Conservation (phyloP, 441 rosid genomes). For the Theobroma grandiflorum region DNA sequence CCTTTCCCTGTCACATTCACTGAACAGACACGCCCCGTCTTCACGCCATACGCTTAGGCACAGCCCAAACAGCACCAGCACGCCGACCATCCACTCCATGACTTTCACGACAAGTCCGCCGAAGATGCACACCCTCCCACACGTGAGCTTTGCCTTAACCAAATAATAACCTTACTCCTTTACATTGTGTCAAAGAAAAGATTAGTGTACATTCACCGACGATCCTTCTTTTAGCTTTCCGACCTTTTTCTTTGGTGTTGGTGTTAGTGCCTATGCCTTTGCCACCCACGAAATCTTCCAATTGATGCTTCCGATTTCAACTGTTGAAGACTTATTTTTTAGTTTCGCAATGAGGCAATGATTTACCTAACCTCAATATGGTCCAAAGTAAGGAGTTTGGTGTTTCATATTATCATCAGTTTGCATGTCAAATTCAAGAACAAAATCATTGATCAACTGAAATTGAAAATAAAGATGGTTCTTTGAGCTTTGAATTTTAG, state of each 20-base stretch:
- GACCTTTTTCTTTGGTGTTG: conserved; percentile 24
- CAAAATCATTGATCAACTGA: background rate
- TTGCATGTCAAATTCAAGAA: background rate
- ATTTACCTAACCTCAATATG: background rate
- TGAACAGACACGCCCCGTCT: background rate
- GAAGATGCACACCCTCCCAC: conserved; percentile 13
- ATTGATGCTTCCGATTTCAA: background rate
- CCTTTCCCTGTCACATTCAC: background rate
- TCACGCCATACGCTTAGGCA: conserved; percentile 17
- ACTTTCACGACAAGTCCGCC: conserved; percentile 23
- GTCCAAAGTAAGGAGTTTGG: background rate
- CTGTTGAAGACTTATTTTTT: conserved; percentile 16
- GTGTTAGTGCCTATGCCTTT: conserved; percentile 16
- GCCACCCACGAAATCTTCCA: conserved; percentile 1
- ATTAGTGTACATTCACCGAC: conserved; percentile 15
- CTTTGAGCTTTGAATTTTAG: background rate
- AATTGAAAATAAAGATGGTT: background rate
- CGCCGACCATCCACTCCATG: conserved; percentile 21
- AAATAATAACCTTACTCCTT: background rate
- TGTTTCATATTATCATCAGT: background rate
- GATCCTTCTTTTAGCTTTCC: background rate
- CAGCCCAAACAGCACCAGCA: background rate
- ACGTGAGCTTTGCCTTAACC: conserved; percentile 16
- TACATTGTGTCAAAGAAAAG: background rate
- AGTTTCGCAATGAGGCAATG: background rate